Conservation (phyloP, 305 asterid species). For the Fraxinus floribunda region DNA sequence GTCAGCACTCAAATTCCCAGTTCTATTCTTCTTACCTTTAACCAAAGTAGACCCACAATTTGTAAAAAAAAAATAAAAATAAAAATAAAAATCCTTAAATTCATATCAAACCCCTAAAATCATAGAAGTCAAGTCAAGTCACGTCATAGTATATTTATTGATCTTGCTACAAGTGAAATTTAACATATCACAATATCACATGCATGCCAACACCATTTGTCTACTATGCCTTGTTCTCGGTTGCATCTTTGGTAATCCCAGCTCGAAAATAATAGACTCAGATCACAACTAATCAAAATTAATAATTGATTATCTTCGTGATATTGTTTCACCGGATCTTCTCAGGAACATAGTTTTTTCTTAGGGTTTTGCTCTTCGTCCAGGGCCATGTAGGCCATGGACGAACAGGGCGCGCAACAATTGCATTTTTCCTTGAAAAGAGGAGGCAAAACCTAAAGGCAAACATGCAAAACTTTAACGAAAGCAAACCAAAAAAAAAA, state of each 20-base stretch:
- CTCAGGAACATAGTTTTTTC: neutral
- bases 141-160: neutral
- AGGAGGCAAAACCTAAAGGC: slow-evolving; percentile 12
- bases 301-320: neutral
- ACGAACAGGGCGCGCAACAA: no score
- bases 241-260: neutral
- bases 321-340: neutral
- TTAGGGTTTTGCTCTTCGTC: no score
- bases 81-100: neutral
- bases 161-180: no score
- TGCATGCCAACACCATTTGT: neutral
- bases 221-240: neutral
- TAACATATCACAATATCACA: neutral
- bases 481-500: neutral
- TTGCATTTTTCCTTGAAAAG: neutral
- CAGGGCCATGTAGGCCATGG: no score
- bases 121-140: neutral
- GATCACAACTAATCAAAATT: neutral
- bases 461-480: neutral
- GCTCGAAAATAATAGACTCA: neutral
- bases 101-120: neutral
- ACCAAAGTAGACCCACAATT: neutral
- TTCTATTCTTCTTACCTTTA: slow-evolving; percentile 60
- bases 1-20: slow-evolving; percentile 57
- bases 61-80: neutral